Base-by-base conservation (phyloP, 2,329 filamentous ascomycete genomes). In the Penicillium freii region DNA sequence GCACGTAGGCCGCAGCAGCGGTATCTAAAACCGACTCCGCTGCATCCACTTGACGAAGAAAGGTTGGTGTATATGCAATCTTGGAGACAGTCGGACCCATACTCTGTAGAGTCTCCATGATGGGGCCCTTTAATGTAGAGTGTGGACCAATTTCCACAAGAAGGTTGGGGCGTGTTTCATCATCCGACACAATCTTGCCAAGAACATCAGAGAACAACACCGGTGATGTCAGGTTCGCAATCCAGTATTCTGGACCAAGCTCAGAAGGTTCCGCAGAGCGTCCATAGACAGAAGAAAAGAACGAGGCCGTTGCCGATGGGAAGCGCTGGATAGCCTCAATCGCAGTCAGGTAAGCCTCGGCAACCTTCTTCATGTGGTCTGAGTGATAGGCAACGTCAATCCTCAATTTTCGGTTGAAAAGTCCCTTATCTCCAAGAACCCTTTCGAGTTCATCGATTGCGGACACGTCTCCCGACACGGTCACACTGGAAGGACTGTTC, bases 91-190 rank as follows among this genome's bases (percentile, higher is more conserved):
- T 45, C 1, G 58, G 36, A 11, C 61, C 57, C 21, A 67, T 49
- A 10, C 65, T 69, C 58, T 72, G 66, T n/a, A 63, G 44, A 40
- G 44, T 66, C 63, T 59, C 62, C 21, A 64, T 52, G 10, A 66
- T 62, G 7, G 74, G 73, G 6, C 69, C 70, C 19, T 67, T 63
- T 6, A 77, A 65, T 3, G 75, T 71, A 9, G 64, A 66, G 51
- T 75, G 74, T 4, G 74, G 73, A 15, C 75, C 75, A 48, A 77
- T 54, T 51, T 75, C 73, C 15, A 73, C 25, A 15, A 62, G 63
- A 25, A 60, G 49, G 33, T 59, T 57, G 15, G 65, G 62, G 5
- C 60, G 59, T 11, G 38, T 57, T 19, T 61, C 56, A 49, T 63
- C 60, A 11, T 59, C 57, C 2, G 48, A 61, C 15, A 62, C 58